A percentile compares a stretch with the other conserved stretches of the same genome.
These are phyloP conservation scores for Pyrenula massariospora DNA, from an alignment of 495 filamentous ascomycete genomes.

Conservation along the genomic window DNA sequence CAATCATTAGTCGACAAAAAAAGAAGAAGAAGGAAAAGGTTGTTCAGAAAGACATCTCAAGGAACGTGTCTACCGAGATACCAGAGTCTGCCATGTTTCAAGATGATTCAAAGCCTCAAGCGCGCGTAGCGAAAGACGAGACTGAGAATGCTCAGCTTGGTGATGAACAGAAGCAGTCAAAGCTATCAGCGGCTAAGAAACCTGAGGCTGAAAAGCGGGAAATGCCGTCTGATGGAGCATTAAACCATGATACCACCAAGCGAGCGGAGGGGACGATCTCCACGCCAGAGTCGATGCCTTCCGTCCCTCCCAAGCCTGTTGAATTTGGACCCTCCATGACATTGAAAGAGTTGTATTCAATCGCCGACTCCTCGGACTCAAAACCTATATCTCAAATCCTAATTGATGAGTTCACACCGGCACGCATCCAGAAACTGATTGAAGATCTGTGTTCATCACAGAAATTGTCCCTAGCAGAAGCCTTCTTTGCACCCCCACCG, in stretches of 20 bases:
- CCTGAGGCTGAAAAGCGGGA: not conserved
- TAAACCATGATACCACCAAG: too few relatives aligned
- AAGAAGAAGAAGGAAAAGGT: constrained; percentile 60
- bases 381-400: not conserved
- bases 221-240: too few relatives aligned
- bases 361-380: not conserved
- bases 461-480: not conserved
- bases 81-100: constrained; percentile 22
- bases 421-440: not conserved
- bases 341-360: not conserved
- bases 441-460: not conserved
- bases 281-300: not conserved
- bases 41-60: constrained; percentile 27
- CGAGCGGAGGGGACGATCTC: too few relatives aligned
- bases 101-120: constrained; percentile 11
- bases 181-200: not conserved
- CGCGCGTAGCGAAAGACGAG: constrained; percentile 18
- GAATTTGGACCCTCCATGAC: not conserved
- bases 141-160: constrained; percentile 16
- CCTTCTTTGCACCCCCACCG: not conserved
- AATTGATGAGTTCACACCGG: not conserved
- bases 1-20: constrained; percentile 79
- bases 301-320: not conserved
- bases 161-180: not conserved
- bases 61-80: constrained; percentile 22